Base-by-base conservation (phyloP, 2,329 filamentous ascomycete species). In the Teratosphaeriaceae sp. region DNA sequence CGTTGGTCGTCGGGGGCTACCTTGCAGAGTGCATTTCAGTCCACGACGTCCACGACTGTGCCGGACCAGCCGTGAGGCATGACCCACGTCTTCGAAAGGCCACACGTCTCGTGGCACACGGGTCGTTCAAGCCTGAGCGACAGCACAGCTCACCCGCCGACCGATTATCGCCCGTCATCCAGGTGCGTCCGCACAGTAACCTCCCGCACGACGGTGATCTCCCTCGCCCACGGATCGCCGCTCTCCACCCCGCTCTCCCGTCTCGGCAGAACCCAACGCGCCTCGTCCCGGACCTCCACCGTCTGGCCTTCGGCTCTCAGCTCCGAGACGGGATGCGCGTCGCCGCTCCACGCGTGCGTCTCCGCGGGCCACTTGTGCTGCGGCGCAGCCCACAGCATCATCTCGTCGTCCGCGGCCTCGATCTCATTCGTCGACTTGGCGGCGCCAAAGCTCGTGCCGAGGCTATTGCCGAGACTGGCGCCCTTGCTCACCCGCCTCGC, bases 171-270 rank as follows among this genome's bases (percentile, higher is more conserved):
- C 24, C 24, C 24, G n/a, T 27, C 24, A 8, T 27, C 24, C 8
- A 8, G 8, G 24, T 16, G 8, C 16, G 9, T 9, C 8, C 16
- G 30, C 26, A 38, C 36, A 18, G 5, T 11, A 27, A 38, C 26
- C 36, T 38, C 36, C 4, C 22, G 15, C n/a, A 38, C 22, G 5
- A 38, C 22, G 6, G 20, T 38, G 21, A 38, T 38, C 8, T 38
- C 36, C 20, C 16, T 5, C n/a, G 8, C n/a, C 16, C 20, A 24
- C 20, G 20, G 19, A 23, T 38, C 21, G 22, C 11, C 11, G 8
- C 12, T 11, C 22, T 38, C 18, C 5, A 6, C 4, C 5, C 8
- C 12, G 22, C 5, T 26, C 5, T 4, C 20, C 13, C 18, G 23
- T 9, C 36, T n/a, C n/a, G n/a, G n/a, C n/a, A n/a, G n/a, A n/a